A percentile compares a stretch with the other conserved stretches of the same genome.
Evolutionary conservation across 106 monocot species (phyloP).

Genomic region (Hemerocallis citrina): DNA sequence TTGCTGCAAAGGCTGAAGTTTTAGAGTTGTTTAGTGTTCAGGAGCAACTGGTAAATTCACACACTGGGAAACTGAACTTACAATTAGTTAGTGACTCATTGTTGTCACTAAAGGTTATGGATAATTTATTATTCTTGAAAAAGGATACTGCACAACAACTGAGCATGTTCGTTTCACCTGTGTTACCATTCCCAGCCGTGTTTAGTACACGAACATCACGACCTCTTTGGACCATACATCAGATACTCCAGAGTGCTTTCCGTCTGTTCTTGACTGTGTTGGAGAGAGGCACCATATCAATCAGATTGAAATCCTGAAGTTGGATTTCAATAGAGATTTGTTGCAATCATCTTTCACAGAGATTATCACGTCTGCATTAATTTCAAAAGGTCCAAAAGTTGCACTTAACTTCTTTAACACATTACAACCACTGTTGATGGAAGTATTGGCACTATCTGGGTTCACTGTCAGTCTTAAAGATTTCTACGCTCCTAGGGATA

Average conservation of each 20-base stretch:
- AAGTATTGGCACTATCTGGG: conserved; percentile 51
- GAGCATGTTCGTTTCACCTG: conserved; percentile 42
- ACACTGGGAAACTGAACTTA: conserved; percentile 61
- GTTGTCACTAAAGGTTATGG: conserved; percentile 56
- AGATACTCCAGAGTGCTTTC: conserved; percentile 64
- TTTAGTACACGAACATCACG: conserved; percentile 18
- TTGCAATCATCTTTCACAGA: conserved; percentile 45
- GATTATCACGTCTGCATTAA: conserved; percentile 44
- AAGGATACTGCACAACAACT: conserved; percentile 70
- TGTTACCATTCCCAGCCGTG: conserved; percentile 56
- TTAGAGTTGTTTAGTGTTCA: conserved; percentile 79
- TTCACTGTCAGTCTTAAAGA: conserved; percentile 63
- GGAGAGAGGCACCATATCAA: conserved; percentile 43
- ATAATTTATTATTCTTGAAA: conserved; percentile 27
- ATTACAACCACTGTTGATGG: conserved; percentile 86
- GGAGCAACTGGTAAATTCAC: conserved; percentile 73
- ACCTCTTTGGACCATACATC: conserved; percentile 58
- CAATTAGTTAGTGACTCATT: conserved; percentile 65
- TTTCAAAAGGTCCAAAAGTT: conserved; percentile 47
- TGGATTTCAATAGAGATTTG: conserved; percentile 49
- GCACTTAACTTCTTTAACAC: conserved; percentile 51
- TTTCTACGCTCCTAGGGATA: conserved; percentile 48
- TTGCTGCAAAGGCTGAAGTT: conserved; percentile 81
- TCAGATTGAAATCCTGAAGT: conserved; percentile 46
- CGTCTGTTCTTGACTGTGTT: conserved; percentile 34